Percentiles rank a stretch among this genome's conserved stretches.
phyloP scores from a whole-genome alignment of 1,139 yeast species.

The Spathaspora sp. region DNA sequence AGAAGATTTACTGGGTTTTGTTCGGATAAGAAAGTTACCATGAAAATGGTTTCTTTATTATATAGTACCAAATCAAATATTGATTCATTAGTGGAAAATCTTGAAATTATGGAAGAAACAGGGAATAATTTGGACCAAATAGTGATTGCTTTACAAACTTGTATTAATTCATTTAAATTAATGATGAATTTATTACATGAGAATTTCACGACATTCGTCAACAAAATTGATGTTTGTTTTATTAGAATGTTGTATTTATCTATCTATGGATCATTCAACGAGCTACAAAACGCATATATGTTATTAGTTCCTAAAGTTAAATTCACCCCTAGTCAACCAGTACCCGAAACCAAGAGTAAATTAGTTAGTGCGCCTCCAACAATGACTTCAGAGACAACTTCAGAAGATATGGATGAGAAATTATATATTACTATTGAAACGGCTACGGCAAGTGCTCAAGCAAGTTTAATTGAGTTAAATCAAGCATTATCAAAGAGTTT shows the following conservation, averaged over 20 bases:
- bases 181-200: constrained; percentile 50
- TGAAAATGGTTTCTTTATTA: constrained; percentile 55
- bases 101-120: constrained; percentile 56
- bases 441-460: constrained; percentile 76
- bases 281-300: constrained; percentile 71
- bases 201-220: constrained; percentile 47
- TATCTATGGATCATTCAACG: constrained; percentile 71
- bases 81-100: constrained; percentile 56
- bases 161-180: constrained; percentile 49
- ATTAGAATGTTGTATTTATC: constrained; percentile 73
- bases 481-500: constrained; percentile 73
- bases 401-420: constrained; percentile 68
- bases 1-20: constrained; percentile 68
- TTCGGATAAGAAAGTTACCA: constrained; percentile 58
- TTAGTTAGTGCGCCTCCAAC: constrained; percentile 2
- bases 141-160: constrained; percentile 28
- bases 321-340: constrained; percentile 1
- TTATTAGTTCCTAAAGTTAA: constrained; percentile 39
- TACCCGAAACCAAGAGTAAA: constrained; percentile 14
- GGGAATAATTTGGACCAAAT: constrained; percentile 32
- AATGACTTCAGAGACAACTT: constrained; percentile 15
- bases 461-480: constrained; percentile 76
- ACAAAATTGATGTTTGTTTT: constrained; percentile 64
- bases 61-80: constrained; percentile 59
- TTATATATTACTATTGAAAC: constrained; percentile 70